Conservation (phyloP, 2,329 filamentous ascomycete species). For the Whalleya microplaca region DNA sequence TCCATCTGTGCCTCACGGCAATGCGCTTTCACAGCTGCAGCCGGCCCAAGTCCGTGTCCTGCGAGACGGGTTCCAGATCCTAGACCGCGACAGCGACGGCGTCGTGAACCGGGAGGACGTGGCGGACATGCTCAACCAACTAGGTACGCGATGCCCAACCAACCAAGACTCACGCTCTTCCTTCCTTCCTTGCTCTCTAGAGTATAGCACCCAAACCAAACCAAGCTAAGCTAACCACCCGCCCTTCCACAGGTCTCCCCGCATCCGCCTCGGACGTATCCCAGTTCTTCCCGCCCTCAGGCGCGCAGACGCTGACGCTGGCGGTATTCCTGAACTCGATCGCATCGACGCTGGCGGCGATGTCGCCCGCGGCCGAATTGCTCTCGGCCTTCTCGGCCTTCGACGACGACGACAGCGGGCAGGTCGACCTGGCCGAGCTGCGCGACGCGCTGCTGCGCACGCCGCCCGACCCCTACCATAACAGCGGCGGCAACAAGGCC, state of each 20-base stretch:
- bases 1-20: constrained; percentile 48
- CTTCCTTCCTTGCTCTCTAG: too few species aligned
- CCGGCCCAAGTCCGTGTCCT: constrained; percentile 83
- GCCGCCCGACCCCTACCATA: constrained; percentile 68
- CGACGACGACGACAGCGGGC: constrained; percentile 92
- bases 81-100: constrained; percentile 88
- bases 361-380: constrained; percentile 80
- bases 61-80: constrained; percentile 89
- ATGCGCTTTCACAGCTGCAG: constrained; percentile 72
- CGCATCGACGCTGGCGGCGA: constrained; percentile 70
- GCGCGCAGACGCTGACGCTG: constrained; percentile 75
- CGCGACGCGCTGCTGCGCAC: constrained; percentile 83
- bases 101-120: constrained; percentile 82
- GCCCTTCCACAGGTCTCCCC: constrained; percentile 64
- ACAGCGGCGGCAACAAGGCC: constrained; percentile 47
- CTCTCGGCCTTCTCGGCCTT: constrained; percentile 92
- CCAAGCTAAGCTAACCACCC: too few species aligned
- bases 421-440: constrained; percentile 82
- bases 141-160: constrained; percentile 72
- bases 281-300: constrained; percentile 78
- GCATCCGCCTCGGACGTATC: constrained; percentile 72
- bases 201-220: too few species aligned
- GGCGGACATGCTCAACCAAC: constrained; percentile 81
- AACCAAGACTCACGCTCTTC: too few species aligned
- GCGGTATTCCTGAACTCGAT: constrained; percentile 85